Conservation (phyloP, 495 filamentous ascomycete genomes). For the Hypoxylon fuscum region DNA sequence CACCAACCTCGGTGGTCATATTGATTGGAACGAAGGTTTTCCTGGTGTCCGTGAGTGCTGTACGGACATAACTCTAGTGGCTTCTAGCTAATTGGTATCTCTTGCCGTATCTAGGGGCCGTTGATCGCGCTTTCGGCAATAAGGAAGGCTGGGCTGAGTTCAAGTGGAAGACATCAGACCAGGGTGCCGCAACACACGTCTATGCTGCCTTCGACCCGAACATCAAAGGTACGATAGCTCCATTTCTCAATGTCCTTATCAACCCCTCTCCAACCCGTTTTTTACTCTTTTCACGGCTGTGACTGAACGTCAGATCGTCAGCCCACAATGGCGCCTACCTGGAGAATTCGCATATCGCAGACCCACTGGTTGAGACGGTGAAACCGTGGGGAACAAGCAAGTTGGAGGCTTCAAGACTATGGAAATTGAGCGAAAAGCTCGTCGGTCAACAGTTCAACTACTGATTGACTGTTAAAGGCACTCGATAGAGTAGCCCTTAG, state of each 20-base stretch:
- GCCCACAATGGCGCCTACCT: slow-evolving; percentile 53
- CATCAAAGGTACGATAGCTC: slow-evolving; percentile 41
- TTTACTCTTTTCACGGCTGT: neutral
- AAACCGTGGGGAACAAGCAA: slow-evolving; percentile 49
- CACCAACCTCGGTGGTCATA: slow-evolving; percentile 42
- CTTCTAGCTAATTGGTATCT: neutral
- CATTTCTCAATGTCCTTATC: neutral
- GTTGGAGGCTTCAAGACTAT: slow-evolving; percentile 55
- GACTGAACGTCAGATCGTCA: slow-evolving; percentile 17
- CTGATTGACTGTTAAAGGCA: slow-evolving; percentile 1
- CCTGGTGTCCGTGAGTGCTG: slow-evolving; percentile 27
- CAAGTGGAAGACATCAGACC: slow-evolving; percentile 44
- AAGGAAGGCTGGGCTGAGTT: slow-evolving; percentile 47
- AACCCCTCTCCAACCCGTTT: neutral
- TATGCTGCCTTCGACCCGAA: slow-evolving; percentile 56
- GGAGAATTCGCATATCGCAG: slow-evolving; percentile 49
- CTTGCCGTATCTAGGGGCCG: neutral
- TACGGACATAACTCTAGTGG: neutral
- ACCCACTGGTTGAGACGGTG: slow-evolving; percentile 46
- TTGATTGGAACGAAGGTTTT: slow-evolving; percentile 43
- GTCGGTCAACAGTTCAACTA: slow-evolving; percentile 46
- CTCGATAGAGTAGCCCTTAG: neutral
- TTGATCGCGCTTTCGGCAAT: slow-evolving; percentile 12
- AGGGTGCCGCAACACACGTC: slow-evolving; percentile 57
- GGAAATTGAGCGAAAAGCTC: slow-evolving; percentile 49